Percentiles rank a stretch among this genome's conserved stretches.
Evolutionary conservation across 1,284 basidiomycete genomes (phyloP).

Genomic region (Abortiporus biennis): DNA sequence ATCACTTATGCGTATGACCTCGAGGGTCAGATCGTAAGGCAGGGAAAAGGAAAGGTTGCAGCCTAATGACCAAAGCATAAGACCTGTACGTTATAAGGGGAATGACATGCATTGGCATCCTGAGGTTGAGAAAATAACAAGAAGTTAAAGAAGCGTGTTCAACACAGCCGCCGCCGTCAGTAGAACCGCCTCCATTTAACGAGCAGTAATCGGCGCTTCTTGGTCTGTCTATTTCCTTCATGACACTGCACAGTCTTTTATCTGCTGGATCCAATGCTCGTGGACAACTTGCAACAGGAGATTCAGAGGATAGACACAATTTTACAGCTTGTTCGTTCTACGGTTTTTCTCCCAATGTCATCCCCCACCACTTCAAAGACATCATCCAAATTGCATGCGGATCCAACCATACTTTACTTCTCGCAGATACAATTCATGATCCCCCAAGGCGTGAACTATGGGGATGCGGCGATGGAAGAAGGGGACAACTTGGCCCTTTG

Average conservation of each 20-base stretch:
- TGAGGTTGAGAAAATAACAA: no score
- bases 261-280: conserved; percentile 75
- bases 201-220: no score
- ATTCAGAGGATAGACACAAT: conserved; percentile 49
- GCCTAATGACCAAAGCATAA: no score
- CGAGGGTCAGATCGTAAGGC: background rate
- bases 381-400: conserved; percentile 49
- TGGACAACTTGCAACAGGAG: conserved; percentile 64
- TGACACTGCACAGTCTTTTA: conserved; percentile 15
- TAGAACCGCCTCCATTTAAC: no score
- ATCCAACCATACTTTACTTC: conserved; percentile 60
- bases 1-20: background rate
- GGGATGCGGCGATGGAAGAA: conserved; percentile 60
- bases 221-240: no score
- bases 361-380: conserved; percentile 16
- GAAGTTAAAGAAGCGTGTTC: no score
- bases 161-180: no score
- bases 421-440: conserved; percentile 32
- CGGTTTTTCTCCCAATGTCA: conserved; percentile 11
- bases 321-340: conserved; percentile 46
- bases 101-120: no score
- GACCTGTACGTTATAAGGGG: no score
- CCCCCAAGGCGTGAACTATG: conserved; percentile 38
- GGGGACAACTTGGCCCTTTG: conserved; percentile 54
- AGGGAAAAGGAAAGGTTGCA: background rate